Evolutionary conservation across 768 basidiomycete species (phyloP).

Genomic region (Dioszegia aurantiaca): DNA sequence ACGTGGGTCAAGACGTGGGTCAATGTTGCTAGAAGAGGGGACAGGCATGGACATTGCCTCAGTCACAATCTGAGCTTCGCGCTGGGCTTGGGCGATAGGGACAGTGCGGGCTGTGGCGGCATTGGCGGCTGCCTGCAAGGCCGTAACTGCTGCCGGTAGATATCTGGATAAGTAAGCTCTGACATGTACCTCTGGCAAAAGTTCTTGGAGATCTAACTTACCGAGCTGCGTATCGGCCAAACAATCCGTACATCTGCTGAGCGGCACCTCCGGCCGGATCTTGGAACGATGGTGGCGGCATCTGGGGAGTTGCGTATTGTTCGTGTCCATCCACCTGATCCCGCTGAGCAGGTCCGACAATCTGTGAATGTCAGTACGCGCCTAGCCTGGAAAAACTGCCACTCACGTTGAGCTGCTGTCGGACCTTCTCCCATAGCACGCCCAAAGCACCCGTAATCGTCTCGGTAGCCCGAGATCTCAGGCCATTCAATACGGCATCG

Average conservation of each 20-base stretch:
- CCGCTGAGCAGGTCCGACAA: no score
- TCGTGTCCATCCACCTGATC: conserved; percentile 17
- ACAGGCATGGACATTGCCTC: conserved; percentile 43
- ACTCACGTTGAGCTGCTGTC: conserved; percentile 48
- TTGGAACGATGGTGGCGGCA: conserved; percentile 43
- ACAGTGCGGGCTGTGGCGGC: not conserved
- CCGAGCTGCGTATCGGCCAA: conserved; percentile 43
- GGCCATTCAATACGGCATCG: conserved; percentile 67
- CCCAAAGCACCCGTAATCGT: conserved; percentile 38
- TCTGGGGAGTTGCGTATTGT: conserved; percentile 25
- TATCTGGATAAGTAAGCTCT: conserved; percentile 22
- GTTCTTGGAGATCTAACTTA: conserved; percentile 21
- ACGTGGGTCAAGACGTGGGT: conserved; percentile 12
- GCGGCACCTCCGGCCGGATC: conserved; percentile 49
- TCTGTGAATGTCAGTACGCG: no score
- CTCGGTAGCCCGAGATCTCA: conserved; percentile 36
- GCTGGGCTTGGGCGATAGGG: conserved; percentile 4
- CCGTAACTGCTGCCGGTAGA: conserved; percentile 37
- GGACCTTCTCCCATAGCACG: conserved; percentile 48
- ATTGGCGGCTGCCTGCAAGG: conserved; percentile 26
- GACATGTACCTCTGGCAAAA: not conserved
- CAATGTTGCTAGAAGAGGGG: conserved; percentile 25
- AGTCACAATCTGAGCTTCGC: conserved; percentile 5
- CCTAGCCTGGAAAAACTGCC: not conserved
- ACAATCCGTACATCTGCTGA: conserved; percentile 38